Percentiles rank a stretch among this genome's conserved stretches.
phyloP scores from a whole-genome alignment of 2,329 filamentous ascomycete genomes.

The Ascochyta clinopodiicola region DNA sequence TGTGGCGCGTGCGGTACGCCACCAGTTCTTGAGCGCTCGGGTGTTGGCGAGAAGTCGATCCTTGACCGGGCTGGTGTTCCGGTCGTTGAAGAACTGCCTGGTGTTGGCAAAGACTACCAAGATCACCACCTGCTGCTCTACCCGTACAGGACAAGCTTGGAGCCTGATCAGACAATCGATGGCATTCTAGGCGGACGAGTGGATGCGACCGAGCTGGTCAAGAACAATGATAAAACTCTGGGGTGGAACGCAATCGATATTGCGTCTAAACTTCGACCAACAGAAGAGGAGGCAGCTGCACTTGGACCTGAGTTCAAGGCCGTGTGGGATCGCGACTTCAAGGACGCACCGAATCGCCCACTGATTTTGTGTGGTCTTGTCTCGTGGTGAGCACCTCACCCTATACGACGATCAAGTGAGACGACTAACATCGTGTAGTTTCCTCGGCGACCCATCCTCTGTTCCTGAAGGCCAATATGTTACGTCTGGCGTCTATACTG shows the following conservation, averaged over 20 bases:
- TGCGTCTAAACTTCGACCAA: slow-evolving; percentile 63
- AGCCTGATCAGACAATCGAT: slow-evolving; percentile 61
- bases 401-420: background rate
- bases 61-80: slow-evolving; percentile 60
- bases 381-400: slow-evolving; percentile 36
- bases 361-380: slow-evolving; percentile 55
- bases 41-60: slow-evolving; percentile 61
- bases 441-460: slow-evolving; percentile 37
- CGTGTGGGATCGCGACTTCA: slow-evolving; percentile 65
- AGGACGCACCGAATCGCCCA: slow-evolving; percentile 54
- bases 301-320: slow-evolving; percentile 61
- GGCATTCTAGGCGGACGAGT: slow-evolving; percentile 58
- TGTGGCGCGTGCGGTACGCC: slow-evolving; percentile 62
- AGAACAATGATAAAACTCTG: slow-evolving; percentile 57
- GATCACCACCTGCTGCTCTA: slow-evolving; percentile 66
- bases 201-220: slow-evolving; percentile 55
- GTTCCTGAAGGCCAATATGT: slow-evolving; percentile 58
- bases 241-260: slow-evolving; percentile 66
- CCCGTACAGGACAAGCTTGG: slow-evolving; percentile 58
- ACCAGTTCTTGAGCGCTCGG: slow-evolving; percentile 66
- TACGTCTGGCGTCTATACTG: slow-evolving; percentile 60
- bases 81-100: slow-evolving; percentile 61
- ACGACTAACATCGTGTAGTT: slow-evolving; percentile 26
- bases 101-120: slow-evolving; percentile 69
- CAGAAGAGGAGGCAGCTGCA: slow-evolving; percentile 58